These are phyloP conservation scores for Leishmania amazonensis DNA, from an alignment of 208 protist genomes.

Conservation along the genomic window DNA sequence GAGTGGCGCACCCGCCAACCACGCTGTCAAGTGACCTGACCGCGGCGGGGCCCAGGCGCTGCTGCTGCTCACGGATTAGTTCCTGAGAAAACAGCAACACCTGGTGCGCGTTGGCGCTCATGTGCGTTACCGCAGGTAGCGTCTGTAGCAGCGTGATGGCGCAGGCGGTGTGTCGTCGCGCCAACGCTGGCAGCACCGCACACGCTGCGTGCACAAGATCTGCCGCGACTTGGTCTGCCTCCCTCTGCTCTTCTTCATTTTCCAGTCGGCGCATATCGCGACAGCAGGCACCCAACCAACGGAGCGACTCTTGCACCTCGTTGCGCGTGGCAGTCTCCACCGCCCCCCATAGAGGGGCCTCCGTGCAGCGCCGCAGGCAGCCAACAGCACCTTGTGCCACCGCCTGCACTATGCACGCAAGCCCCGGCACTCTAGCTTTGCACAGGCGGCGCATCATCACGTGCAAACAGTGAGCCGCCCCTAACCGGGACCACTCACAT, in stretches of 20 bases:
- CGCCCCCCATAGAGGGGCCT: not conserved
- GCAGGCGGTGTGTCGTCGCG: conserved; percentile 5
- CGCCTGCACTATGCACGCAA: not conserved
- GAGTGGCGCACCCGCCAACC: conserved; percentile 1
- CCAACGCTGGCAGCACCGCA: conserved; percentile 5
- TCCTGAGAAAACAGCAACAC: not conserved
- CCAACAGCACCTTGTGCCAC: not conserved
- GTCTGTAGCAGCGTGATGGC: conserved; percentile 7
- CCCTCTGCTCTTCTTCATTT: not conserved
- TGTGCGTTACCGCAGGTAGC: not conserved
- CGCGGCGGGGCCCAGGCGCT: not conserved
- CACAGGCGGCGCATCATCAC: not conserved
- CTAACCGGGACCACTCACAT: conserved; percentile 6
- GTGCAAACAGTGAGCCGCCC: conserved; percentile 9
- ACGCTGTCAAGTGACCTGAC: not conserved
- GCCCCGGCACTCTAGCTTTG: not conserved
- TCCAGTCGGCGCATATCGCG: not conserved
- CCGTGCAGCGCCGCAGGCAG: conserved; percentile 8
- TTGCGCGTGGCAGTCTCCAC: conserved; percentile 15
- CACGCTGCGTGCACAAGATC: not conserved
- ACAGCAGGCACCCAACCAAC: not conserved
- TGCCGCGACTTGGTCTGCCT: not conserved
- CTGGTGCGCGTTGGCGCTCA: not conserved
- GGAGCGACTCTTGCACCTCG: conserved; percentile 9
- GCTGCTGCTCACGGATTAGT: not conserved